Evolutionary conservation across 2,329 filamentous ascomycete genomes (phyloP).

Genomic region (Xylaria sp.): DNA sequence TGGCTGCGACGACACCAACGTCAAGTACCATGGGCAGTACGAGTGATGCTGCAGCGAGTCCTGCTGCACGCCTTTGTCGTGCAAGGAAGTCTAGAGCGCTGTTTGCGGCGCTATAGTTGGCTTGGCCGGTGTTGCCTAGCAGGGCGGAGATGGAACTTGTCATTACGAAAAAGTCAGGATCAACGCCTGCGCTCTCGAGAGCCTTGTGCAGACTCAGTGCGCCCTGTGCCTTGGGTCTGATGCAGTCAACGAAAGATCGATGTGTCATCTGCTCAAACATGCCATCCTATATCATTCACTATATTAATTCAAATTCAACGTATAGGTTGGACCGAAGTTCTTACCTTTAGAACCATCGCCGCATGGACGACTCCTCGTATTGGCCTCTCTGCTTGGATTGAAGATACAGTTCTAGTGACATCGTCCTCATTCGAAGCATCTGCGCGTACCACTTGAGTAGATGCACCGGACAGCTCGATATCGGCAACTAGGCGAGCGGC

Average conservation of each 20-base stretch:
- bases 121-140: constrained; percentile 31
- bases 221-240: constrained; percentile 29
- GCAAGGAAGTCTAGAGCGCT: constrained; percentile 33
- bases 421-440: constrained; percentile 19
- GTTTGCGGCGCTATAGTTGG: constrained; percentile 35
- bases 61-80: constrained; percentile 15
- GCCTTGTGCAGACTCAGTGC: constrained; percentile 24
- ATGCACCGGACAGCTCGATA: constrained; percentile 15
- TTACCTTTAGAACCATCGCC: constrained; percentile 34
- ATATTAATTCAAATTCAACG: too few species aligned
- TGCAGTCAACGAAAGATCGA: constrained; percentile 4
- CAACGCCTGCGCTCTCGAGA: constrained; percentile 8
- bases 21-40: constrained; percentile 35
- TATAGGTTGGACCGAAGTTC: too few species aligned
- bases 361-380: constrained; percentile 37
- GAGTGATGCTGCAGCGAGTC: constrained; percentile 26
- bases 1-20: constrained; percentile 33
- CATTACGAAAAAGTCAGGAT: constrained; percentile 36
- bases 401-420: constrained; percentile 4
- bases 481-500: constrained; percentile 33
- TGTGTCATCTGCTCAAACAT: constrained; percentile 29
- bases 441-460: constrained; percentile 18
- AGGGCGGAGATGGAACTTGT: constrained; percentile 35
- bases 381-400: constrained; percentile 20
- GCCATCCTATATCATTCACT: constrained; percentile 26